Conservation (phyloP, 2,329 filamentous ascomycete species). For the Clonostachys rhizophaga region DNA sequence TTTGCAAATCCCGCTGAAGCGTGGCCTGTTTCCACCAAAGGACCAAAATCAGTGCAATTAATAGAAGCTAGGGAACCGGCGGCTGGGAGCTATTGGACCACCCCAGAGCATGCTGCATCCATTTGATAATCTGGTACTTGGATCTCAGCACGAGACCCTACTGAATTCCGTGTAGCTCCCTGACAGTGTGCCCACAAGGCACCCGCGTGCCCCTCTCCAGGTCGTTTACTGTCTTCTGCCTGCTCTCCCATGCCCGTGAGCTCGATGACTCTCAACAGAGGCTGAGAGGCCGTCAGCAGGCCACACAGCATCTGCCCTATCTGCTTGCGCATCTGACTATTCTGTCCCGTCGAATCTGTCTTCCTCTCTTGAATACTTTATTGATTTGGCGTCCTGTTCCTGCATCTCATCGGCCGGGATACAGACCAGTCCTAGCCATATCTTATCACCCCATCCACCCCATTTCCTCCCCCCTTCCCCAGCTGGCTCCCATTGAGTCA, state of each 20-base stretch:
- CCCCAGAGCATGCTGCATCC: background rate
- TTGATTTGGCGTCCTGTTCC: background rate
- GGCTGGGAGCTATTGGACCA: too few relatives aligned
- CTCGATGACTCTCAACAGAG: conserved; percentile 15
- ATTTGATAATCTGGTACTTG: too few relatives aligned
- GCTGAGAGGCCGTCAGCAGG: conserved; percentile 37
- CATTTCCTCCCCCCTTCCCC: too few relatives aligned
- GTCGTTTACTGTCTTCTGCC: conserved; percentile 2
- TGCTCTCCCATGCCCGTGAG: conserved; percentile 16
- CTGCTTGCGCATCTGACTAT: too few relatives aligned
- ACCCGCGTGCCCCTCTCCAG: background rate
- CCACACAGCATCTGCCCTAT: conserved; percentile 7
- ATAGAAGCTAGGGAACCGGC: too few relatives aligned
- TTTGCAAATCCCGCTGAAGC: too few relatives aligned
- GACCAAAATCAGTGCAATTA: too few relatives aligned
- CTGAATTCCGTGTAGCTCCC: background rate
- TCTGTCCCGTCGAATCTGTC: conserved; percentile 8
- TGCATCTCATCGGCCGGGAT: conserved; percentile 1
- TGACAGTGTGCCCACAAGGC: background rate
- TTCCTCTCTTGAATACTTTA: conserved; percentile 6
- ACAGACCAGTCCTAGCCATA: too few relatives aligned
- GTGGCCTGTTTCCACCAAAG: too few relatives aligned
- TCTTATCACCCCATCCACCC: too few relatives aligned
- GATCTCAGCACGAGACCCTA: background rate
- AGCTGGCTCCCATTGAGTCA: too few relatives aligned